Percentiles rank a stretch among this genome's conserved stretches.
phyloP scores from a whole-genome alignment of 371 early-diverging fungal genomes.

The Mortierella sp. region DNA sequence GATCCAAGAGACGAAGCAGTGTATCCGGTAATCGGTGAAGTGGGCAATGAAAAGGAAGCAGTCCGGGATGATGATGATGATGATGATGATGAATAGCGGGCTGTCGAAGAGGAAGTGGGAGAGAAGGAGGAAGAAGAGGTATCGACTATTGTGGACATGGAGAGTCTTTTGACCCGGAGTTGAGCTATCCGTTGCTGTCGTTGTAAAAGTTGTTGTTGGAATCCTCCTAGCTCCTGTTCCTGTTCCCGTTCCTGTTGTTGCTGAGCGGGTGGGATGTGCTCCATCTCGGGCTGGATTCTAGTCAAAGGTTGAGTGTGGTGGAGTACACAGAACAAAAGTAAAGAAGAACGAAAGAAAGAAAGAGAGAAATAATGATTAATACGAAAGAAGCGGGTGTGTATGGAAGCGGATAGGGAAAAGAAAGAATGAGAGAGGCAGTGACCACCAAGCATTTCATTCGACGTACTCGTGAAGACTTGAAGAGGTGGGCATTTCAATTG shows the following conservation, averaged over 20 bases:
- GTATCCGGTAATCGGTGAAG: not conserved
- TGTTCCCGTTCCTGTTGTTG: not conserved
- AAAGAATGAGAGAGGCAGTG: not conserved
- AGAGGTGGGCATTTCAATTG: not conserved
- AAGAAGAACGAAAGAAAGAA: not conserved
- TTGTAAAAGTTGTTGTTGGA: not conserved
- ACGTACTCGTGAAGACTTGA: not conserved
- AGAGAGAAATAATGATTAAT: not conserved
- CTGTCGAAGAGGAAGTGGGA: not conserved
- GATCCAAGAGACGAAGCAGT: not conserved
- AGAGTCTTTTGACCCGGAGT: conserved; percentile 6
- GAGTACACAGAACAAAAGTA: not conserved
- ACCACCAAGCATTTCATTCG: not conserved
- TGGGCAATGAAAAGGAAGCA: not conserved
- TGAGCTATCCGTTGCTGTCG: conserved; percentile 6
- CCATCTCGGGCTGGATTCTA: not conserved
- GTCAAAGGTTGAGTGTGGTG: not conserved
- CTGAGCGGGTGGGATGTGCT: not conserved
- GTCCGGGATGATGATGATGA: not conserved
- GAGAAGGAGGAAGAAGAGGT: not conserved
- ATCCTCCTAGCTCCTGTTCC: not conserved
- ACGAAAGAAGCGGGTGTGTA: not conserved
- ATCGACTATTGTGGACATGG: not conserved
- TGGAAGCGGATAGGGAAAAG: too few species aligned
- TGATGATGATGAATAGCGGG: too few species aligned